Base-by-base conservation (phyloP, 305 asterid species). In the Fraxinus albicans region DNA sequence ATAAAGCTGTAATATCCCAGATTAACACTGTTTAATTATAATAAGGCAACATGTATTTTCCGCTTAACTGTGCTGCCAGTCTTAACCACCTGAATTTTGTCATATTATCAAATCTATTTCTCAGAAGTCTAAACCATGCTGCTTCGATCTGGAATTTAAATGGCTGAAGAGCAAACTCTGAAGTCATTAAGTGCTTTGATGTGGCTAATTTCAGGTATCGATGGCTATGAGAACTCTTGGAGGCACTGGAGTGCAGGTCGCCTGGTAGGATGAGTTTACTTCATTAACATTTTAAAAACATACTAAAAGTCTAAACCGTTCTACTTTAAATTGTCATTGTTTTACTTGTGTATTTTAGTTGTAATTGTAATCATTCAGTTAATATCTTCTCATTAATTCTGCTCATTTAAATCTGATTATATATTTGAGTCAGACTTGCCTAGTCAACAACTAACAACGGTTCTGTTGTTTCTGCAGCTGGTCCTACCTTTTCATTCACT, bases 141-240 rank as follows among this genome's bases (percentile, higher is more conserved):
- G 67, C 63, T 36, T 55, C 27, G 65, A 55, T 80, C 77, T 60
- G 77, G 73, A 84, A 80, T 55, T 73, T 77, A 76, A 34, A 31
- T 63, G 47, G 40, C 47, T 13, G 83, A 70, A 69, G 40, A 50
- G 55, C 75, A 77, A 81, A 76, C 31, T 53, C 55, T 75, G 75
- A 82, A 17, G 47, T 35, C 33, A 44, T 72, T 40, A 9, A 82
- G 12, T 58, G 60, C 63, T 75, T 86, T 58, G 29, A 25, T 84
- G 80, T 78, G 47, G 79, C 58, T 75, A 69, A 69, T 84, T 86
- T 82, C 93, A 95, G 98, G 99, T 93, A 82, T 95, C 99, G n/a
- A 95, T 95, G 98, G 93, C 94, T 85, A 89, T 55, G 95, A 92
- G 97, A 92, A 94, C 97, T 77, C 94, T 94, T 44, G 98, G 99